Percentiles rank a stretch among this genome's conserved stretches.
These are phyloP conservation scores for Pachyrhizus erosus DNA, from an alignment of 306 rosid genomes.

Conservation along the genomic window DNA sequence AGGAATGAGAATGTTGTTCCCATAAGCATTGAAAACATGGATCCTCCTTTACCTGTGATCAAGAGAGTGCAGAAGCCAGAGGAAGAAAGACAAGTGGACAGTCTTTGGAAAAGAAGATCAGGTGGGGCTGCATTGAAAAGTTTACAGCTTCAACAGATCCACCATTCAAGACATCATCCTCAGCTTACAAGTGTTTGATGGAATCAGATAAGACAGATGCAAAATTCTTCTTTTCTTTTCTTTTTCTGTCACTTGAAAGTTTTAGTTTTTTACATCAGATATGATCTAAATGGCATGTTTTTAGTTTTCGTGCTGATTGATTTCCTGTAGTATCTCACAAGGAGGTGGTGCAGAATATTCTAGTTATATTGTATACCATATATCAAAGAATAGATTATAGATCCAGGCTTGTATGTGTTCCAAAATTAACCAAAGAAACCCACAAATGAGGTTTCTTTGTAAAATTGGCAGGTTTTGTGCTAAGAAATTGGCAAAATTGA, in stretches of 20 bases:
- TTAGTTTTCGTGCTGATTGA: constrained; percentile 25
- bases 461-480: background rate
- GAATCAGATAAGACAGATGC: constrained; percentile 15
- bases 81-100: constrained; percentile 40
- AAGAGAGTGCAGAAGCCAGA: constrained; percentile 48
- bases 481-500: background rate
- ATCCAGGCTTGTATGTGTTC: constrained; percentile 11
- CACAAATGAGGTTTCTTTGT: background rate
- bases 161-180: constrained; percentile 49
- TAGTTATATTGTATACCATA: background rate
- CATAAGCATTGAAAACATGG: constrained; percentile 59
- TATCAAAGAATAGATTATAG: background rate
- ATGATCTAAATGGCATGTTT: constrained; percentile 23
- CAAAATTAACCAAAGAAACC: background rate
- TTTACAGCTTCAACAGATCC: constrained; percentile 65
- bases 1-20: constrained; percentile 40
- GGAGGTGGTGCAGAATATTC: background rate
- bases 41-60: constrained; percentile 75
- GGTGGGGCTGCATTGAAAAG: constrained; percentile 64
- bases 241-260: background rate
- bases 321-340: background rate
- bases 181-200: constrained; percentile 66
- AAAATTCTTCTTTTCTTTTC: background rate
- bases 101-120: constrained; percentile 80
- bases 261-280: constrained; percentile 18